These are phyloP conservation scores for Chlorella sorokiniana DNA, from an alignment of 139 green algal species.

Conservation along the genomic window DNA sequence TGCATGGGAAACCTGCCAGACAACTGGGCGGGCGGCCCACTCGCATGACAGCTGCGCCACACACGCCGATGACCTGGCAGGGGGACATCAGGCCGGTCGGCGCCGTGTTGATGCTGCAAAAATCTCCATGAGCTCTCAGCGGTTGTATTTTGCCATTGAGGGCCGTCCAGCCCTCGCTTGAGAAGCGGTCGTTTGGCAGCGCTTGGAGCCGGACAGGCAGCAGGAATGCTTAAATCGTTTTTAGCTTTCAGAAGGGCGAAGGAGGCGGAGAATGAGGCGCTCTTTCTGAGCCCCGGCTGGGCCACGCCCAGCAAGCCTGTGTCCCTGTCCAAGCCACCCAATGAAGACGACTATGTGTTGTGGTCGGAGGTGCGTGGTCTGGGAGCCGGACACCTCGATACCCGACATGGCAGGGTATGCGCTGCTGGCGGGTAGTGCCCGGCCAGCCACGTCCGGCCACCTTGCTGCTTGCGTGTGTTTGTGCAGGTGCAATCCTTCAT, in stretches of 20 bases:
- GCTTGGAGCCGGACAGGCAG: neutral
- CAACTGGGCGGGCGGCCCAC: no score
- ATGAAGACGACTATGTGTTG: neutral
- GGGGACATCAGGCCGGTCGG: no score
- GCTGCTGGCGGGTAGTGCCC: neutral
- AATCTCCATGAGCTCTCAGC: no score
- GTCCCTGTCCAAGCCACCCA: neutral
- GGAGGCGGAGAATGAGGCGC: neutral
- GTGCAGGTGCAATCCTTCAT: slow-evolving; percentile 24
- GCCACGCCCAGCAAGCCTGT: neutral
- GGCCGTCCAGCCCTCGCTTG: neutral
- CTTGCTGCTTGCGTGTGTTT: neutral
- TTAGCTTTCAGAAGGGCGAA: neutral
- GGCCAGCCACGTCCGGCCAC: no score
- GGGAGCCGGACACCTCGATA: no score
- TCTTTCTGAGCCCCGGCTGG: neutral
- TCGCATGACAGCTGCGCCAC: no score
- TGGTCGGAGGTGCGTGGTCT: slow-evolving; percentile 14
- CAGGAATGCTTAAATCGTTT: neutral
- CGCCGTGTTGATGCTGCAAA: no score
- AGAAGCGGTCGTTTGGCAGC: neutral
- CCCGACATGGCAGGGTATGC: neutral
- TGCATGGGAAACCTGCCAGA: no score
- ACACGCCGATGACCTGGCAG: no score
- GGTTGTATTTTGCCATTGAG: no score